Percentiles rank a stretch among this genome's conserved stretches.
phyloP scores from a whole-genome alignment of 2,329 filamentous ascomycete species.

The Exophiala sideris region DNA sequence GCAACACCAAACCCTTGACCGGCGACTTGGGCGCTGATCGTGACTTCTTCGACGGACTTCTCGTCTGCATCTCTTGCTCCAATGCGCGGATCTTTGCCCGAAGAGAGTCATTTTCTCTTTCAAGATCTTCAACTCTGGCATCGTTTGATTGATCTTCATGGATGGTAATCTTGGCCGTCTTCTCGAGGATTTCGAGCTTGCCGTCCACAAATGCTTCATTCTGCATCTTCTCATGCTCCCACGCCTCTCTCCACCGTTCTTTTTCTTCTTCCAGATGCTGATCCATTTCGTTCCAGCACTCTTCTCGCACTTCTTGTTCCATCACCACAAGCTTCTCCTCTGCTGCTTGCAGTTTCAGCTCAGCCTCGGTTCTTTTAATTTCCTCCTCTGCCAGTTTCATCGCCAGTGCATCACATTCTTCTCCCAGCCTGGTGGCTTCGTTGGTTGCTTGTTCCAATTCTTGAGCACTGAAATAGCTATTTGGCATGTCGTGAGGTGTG shows the following conservation, averaged over 20 bases:
- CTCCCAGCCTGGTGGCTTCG: conserved; percentile 74
- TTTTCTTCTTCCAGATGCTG: conserved; percentile 69
- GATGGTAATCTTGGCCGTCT: conserved; percentile 38
- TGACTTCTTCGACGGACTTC: conserved; percentile 61
- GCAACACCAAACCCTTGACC: conserved; percentile 20
- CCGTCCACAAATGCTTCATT: conserved; percentile 82
- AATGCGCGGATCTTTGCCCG: conserved; percentile 62
- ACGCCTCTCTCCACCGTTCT: conserved; percentile 73
- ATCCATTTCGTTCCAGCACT: conserved; percentile 86
- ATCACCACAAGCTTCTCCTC: conserved; percentile 65
- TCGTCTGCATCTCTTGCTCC: conserved; percentile 61
- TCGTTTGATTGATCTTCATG: conserved; percentile 56
- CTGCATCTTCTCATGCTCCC: conserved; percentile 63
- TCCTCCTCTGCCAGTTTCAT: conserved; percentile 68
- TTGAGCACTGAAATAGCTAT: conserved; percentile 51
- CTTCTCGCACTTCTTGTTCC: conserved; percentile 82
- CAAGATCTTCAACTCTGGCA: conserved; percentile 55
- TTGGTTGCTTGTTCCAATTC: conserved; percentile 79
- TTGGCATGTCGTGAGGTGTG: conserved; percentile 44
- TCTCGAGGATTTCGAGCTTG: conserved; percentile 72
- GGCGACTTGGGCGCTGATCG: conserved; percentile 18
- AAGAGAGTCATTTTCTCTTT: conserved; percentile 68
- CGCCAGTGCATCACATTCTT: conserved; percentile 73
- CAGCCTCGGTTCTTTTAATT: conserved; percentile 65
- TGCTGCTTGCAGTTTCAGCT: conserved; percentile 67